Evolutionary conservation across 768 basidiomycete genomes (phyloP).

Genomic region (Termitomyces sp.): DNA sequence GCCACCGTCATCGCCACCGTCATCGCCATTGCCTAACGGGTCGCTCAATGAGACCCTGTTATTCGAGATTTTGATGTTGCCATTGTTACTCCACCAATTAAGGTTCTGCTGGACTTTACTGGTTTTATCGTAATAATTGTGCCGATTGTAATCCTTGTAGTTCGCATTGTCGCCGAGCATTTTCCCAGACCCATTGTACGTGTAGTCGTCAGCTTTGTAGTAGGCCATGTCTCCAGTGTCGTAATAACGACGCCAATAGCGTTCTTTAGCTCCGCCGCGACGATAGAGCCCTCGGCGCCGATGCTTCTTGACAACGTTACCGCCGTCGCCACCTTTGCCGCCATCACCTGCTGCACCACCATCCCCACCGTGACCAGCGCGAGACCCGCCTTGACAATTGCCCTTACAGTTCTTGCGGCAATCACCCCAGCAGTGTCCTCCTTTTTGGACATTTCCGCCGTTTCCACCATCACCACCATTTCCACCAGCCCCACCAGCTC

Average conservation of each 20-base stretch:
- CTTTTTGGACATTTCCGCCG: conserved; percentile 1
- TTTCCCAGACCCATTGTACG: background rate
- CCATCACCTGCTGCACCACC: background rate
- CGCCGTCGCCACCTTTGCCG: background rate
- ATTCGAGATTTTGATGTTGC: no score
- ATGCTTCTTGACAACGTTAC: background rate
- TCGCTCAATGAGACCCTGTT: no score
- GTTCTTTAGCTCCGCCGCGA: background rate
- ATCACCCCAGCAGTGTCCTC: background rate
- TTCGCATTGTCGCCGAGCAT: background rate
- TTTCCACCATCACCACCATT: conserved; percentile 3
- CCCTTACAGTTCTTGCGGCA: background rate
- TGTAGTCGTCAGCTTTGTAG: background rate
- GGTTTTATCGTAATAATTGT: background rate
- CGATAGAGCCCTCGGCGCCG: background rate
- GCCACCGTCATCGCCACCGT: background rate
- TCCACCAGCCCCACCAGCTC: background rate
- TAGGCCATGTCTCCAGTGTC: background rate
- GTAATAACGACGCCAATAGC: background rate
- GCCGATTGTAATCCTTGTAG: background rate
- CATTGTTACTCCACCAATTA: no score
- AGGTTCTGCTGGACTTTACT: background rate
- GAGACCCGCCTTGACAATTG: background rate
- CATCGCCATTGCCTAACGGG: background rate
- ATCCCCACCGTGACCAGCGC: background rate